These are phyloP conservation scores for Solanum hybrid DNA, from an alignment of 305 asterid genomes.

Conservation along the genomic window DNA sequence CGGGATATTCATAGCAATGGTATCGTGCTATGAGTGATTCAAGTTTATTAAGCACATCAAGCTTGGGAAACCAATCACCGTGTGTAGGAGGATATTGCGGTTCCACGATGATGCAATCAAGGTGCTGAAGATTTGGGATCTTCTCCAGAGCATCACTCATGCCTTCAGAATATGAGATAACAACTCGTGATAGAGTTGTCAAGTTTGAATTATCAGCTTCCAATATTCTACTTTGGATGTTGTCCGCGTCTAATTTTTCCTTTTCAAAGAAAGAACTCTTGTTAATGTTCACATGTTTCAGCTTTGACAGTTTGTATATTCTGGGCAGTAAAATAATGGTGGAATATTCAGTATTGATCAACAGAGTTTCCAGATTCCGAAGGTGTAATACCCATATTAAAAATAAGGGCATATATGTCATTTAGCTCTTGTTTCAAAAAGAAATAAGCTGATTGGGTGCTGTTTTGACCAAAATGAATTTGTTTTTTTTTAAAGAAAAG, in stretches of 20 bases:
- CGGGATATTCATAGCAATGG: background rate
- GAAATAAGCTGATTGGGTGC: no score
- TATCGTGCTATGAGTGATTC: background rate
- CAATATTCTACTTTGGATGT: no score
- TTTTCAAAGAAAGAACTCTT: background rate
- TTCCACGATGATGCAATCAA: background rate
- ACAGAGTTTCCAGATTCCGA: background rate
- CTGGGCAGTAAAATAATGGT: background rate
- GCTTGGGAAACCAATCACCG: background rate
- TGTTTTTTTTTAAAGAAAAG: no score
- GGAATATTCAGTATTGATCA: accelerated
- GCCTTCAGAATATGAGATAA: background rate
- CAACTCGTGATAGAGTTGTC: background rate
- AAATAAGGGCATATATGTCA: no score
- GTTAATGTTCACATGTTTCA: background rate
- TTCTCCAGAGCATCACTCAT: background rate
- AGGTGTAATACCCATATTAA: background rate
- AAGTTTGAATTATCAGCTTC: background rate
- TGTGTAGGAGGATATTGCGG: background rate
- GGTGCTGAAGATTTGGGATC: background rate
- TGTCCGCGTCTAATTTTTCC: no score
- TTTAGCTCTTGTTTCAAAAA: no score
- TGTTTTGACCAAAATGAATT: no score
- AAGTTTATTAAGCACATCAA: background rate
- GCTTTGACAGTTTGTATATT: background rate